Conservation (phyloP, 352 stramenopile species). For the Phytophthora cryptogea region DNA sequence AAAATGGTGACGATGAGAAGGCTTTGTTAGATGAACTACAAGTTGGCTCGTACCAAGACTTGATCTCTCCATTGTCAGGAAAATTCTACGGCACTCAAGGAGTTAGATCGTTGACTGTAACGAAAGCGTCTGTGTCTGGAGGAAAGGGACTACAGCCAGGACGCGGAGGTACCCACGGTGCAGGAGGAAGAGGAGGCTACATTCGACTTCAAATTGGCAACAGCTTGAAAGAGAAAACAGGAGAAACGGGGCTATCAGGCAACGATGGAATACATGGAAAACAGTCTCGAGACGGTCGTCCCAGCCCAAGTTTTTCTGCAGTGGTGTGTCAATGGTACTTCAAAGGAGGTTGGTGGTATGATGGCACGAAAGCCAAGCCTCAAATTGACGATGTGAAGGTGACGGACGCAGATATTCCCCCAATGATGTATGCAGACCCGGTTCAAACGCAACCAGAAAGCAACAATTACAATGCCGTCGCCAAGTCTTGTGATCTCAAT, state of each 20-base stretch:
- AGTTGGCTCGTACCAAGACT: too few species aligned
- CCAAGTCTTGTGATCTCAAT: background rate
- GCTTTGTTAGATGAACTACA: background rate
- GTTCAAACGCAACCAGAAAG: background rate
- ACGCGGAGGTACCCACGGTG: constrained; percentile 10
- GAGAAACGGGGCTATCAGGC: background rate
- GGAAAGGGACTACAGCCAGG: constrained; percentile 1
- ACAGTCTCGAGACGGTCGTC: constrained; percentile 8
- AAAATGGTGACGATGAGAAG: background rate
- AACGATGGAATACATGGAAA: constrained; percentile 6
- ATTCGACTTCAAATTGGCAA: constrained; percentile 3
- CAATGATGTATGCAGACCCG: background rate
- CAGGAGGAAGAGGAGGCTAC: constrained; percentile 11
- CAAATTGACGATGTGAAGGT: background rate
- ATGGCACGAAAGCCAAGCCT: background rate
- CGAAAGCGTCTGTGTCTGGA: constrained; percentile 6
- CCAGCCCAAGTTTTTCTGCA: constrained; percentile 13
- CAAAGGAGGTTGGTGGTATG: constrained; percentile 5
- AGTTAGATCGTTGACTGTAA: background rate
- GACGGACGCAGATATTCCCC: background rate
- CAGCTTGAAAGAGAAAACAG: constrained; percentile 4
- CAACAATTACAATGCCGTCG: background rate
- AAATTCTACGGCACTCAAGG: constrained; percentile 3
- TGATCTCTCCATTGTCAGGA: constrained; percentile 2
- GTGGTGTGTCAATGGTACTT: constrained; percentile 22